phyloP scores from a whole-genome alignment of 768 basidiomycete genomes.

The Amanita fuliginea region DNA sequence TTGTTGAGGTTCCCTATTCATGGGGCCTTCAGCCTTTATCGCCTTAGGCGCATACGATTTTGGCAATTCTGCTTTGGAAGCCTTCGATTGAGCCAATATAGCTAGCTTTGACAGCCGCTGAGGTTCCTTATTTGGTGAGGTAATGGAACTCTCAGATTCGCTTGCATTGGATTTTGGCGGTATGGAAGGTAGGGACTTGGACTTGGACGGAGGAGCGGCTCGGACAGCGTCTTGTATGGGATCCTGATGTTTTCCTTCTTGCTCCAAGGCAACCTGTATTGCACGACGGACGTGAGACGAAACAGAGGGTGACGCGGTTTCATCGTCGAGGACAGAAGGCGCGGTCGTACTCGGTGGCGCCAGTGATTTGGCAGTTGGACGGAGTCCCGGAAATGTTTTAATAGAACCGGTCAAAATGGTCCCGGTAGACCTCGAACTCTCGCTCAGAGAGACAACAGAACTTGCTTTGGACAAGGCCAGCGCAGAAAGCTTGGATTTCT shows the following conservation, averaged over 20 bases:
- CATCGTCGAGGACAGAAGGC: slow-evolving; percentile 18
- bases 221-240: slow-evolving; percentile 2
- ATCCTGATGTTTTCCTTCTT: slow-evolving; percentile 40
- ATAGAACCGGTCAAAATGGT: slow-evolving; percentile 46
- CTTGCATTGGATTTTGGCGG: slow-evolving; percentile 13
- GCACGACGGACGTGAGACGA: slow-evolving; percentile 55
- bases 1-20: slow-evolving; percentile 10
- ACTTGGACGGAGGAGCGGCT: slow-evolving; percentile 9
- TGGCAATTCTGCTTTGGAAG: neutral
- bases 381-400: slow-evolving; percentile 62
- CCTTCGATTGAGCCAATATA: neutral
- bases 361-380: slow-evolving; percentile 53
- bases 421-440: slow-evolving; percentile 46
- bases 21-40: neutral
- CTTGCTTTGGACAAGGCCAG: slow-evolving; percentile 58
- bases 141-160: neutral
- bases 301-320: slow-evolving; percentile 32
- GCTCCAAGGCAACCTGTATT: slow-evolving; percentile 53
- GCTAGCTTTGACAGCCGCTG: neutral
- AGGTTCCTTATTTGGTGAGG: neutral
- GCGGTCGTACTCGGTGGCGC: slow-evolving; percentile 24
- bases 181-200: slow-evolving; percentile 9
- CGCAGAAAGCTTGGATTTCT: slow-evolving; percentile 58
- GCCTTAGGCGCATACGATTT: neutral
- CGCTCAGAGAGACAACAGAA: slow-evolving; percentile 28